Percentiles rank a stretch among this genome's conserved stretches.
Evolutionary conservation across 2,329 filamentous ascomycete genomes (phyloP).

Genomic region (Claviceps humidiphila): DNA sequence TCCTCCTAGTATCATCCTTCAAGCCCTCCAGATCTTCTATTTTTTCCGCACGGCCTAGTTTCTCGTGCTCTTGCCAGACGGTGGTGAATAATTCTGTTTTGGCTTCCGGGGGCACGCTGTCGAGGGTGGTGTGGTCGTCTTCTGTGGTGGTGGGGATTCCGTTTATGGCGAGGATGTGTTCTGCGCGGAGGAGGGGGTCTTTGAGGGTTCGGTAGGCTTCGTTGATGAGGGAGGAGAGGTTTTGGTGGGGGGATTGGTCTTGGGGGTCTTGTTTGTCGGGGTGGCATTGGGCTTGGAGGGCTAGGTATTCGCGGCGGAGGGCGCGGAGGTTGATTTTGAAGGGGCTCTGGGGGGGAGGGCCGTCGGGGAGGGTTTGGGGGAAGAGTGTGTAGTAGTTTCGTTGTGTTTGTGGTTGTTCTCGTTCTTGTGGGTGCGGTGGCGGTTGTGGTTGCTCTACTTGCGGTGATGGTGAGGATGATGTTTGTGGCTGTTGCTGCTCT

Average conservation of each 20-base stretch:
- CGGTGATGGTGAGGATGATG: background rate
- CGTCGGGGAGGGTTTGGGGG: conserved; percentile 59
- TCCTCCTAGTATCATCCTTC: conserved; percentile 50
- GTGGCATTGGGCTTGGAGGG: conserved; percentile 64
- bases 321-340: conserved; percentile 60
- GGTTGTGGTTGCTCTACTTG: background rate
- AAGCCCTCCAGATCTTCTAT: conserved; percentile 43
- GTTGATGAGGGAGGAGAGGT: conserved; percentile 72
- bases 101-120: conserved; percentile 56
- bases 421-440: background rate
- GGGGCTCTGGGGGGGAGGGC: conserved; percentile 62
- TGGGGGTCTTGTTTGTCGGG: conserved; percentile 48
- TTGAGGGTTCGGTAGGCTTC: conserved; percentile 78
- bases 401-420: background rate
- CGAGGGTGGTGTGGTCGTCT: background rate
- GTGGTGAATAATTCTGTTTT: conserved; percentile 67
- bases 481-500: background rate
- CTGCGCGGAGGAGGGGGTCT: conserved; percentile 68
- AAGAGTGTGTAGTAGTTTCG: conserved; percentile 77
- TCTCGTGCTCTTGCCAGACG: conserved; percentile 68
- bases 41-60: conserved; percentile 31
- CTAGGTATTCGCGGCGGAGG: conserved; percentile 75
- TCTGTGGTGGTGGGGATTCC: conserved; percentile 16
- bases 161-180: conserved; percentile 66
- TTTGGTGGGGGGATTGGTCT: conserved; percentile 71